These are phyloP conservation scores for Irpex sp. DNA, from an alignment of 1,284 basidiomycete species.

Conservation along the genomic window DNA sequence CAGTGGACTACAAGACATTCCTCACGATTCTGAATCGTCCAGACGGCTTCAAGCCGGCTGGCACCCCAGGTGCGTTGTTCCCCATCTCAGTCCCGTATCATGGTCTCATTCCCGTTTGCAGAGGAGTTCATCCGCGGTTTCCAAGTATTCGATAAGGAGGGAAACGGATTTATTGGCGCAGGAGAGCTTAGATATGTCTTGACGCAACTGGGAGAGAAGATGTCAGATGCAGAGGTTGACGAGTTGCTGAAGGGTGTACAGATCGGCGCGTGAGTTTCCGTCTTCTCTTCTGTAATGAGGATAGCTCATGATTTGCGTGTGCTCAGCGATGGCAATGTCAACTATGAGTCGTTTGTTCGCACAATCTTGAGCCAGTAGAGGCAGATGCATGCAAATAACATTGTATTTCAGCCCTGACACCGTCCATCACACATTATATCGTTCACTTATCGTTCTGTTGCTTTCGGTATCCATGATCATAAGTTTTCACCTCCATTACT, in stretches of 20 bases:
- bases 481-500: no score
- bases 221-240: conserved; percentile 97
- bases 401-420: no score
- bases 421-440: no score
- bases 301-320: conserved; percentile 17
- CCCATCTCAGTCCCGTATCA: background rate
- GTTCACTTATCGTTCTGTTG: no score
- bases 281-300: background rate
- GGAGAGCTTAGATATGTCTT: conserved; percentile 93
- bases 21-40: conserved; percentile 90
- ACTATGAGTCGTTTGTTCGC: conserved; percentile 95
- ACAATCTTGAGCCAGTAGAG: conserved; percentile 81
- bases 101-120: conserved; percentile 28
- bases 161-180: conserved; percentile 94
- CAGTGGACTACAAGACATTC: conserved; percentile 90
- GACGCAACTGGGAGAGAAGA: conserved; percentile 96
- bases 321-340: conserved; percentile 89
- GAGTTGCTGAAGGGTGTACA: conserved; percentile 95
- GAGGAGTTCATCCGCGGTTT: conserved; percentile 99
- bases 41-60: conserved; percentile 95
- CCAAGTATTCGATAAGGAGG: conserved; percentile 99
- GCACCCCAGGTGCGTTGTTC: conserved; percentile 71
- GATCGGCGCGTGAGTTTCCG: conserved; percentile 70
- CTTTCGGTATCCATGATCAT: no score
- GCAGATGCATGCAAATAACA: background rate